phyloP scores from a whole-genome alignment of 2,329 filamentous ascomycete genomes.

The Trichoderma endophyticum region DNA sequence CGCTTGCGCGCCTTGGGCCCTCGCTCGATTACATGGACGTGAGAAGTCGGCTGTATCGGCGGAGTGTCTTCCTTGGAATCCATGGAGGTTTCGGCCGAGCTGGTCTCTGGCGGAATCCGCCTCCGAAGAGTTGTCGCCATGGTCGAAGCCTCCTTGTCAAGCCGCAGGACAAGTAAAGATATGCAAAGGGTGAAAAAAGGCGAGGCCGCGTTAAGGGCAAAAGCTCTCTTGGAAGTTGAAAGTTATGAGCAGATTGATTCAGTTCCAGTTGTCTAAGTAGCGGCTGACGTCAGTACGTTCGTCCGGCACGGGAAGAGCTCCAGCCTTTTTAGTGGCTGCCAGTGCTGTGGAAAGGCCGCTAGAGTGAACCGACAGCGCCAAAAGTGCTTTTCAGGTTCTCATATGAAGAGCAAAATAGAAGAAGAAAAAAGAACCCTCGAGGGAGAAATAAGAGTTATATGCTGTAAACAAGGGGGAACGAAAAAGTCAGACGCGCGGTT shows the following conservation, averaged over 20 bases:
- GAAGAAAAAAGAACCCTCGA: neutral
- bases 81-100: constrained; percentile 21
- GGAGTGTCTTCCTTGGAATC: constrained; percentile 30
- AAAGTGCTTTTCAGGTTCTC: neutral
- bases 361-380: neutral
- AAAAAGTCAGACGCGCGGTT: neutral
- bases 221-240: neutral
- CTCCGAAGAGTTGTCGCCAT: constrained; percentile 37
- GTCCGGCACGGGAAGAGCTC: constrained; percentile 1
- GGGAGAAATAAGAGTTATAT: neutral
- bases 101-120: constrained; percentile 28
- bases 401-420: neutral
- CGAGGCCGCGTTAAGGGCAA: neutral
- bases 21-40: constrained; percentile 45
- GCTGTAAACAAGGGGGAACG: neutral
- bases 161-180: neutral
- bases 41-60: constrained; percentile 27
- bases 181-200: too few species aligned
- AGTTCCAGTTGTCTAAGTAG: neutral
- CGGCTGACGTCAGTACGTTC: constrained; percentile 9
- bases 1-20: constrained; percentile 61
- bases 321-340: constrained; percentile 11
- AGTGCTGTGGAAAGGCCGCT: neutral
- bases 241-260: neutral
- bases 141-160: constrained; percentile 3